Base-by-base conservation (phyloP, 164 flowering plant genomes). In the Stephania japonica region DNA sequence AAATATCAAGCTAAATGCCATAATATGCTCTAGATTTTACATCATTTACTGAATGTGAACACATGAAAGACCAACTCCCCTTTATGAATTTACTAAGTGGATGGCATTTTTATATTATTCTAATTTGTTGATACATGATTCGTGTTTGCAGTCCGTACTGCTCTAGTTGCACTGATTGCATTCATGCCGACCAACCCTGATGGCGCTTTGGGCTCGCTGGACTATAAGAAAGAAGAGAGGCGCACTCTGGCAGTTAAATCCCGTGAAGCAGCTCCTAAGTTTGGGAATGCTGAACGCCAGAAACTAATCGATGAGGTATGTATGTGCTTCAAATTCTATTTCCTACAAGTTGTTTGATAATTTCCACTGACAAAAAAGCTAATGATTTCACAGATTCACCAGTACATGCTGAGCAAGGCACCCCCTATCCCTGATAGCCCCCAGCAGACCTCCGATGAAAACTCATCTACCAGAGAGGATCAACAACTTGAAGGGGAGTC, bases 141-240 rank as follows among this genome's bases (percentile, higher is more conserved):
- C 21, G 14, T 70, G 10, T 32, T 78, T 65, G 79, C 91, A 95
- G 98, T 95, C 42, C 85, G 99, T 23, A 93, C 99, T 71, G 99
- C 99, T 42, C 80, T 95, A 67, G 97, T 91, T 44, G 99, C 99
- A 32, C 81, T 95, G 18, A 93, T 95, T 82, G 99, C 99, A 65
- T 95, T 95, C 85, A 93, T 95, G 99, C 99, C 99, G 32, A 95
- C 98, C 73, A 83, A 77, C 76, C 98, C 99, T 59, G 86, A 87
- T 77, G 98, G 99, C 62, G 99, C 99, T 6, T 69, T 95, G 79
- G 98, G 98, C 68, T 95, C 99, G 16, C 77, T 95, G 13, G 98
- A 95, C 66, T 95, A 88, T 75, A 81, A 81, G 76, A 93, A 90
- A 78, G 98, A 95, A 82, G 98, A 95, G 80, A 85, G 95, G 80